Conservation (phyloP, 352 stramenopile species). For the Globisporangium nodosum region DNA sequence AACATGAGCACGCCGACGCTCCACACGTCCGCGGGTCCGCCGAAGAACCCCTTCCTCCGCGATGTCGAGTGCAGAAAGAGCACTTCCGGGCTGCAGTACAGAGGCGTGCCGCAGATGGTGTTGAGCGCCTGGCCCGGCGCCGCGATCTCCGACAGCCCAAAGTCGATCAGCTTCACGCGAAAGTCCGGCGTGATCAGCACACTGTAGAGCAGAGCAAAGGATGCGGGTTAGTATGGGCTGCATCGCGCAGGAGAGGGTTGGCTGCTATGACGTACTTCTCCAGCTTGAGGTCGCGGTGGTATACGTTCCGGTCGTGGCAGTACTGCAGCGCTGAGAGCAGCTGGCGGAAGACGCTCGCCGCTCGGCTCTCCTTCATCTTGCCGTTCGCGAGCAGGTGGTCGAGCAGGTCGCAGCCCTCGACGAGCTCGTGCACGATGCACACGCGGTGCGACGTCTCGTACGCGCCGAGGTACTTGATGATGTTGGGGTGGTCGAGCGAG, state of each 20-base stretch:
- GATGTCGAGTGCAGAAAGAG: slow-evolving; percentile 50
- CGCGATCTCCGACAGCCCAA: slow-evolving; percentile 91
- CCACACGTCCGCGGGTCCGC: slow-evolving; percentile 71
- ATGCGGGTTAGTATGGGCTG: neutral
- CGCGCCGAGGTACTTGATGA: slow-evolving; percentile 68
- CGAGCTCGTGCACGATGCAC: slow-evolving; percentile 76
- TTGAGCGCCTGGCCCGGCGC: slow-evolving; percentile 56
- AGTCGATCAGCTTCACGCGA: slow-evolving; percentile 95
- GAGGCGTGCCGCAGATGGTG: slow-evolving; percentile 72
- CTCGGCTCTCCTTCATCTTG: slow-evolving; percentile 63
- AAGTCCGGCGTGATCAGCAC: slow-evolving; percentile 90
- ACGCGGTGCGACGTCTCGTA: slow-evolving; percentile 78
- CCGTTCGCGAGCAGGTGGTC: slow-evolving; percentile 66
- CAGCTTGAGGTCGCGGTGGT: slow-evolving; percentile 94
- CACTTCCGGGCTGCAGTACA: slow-evolving; percentile 81
- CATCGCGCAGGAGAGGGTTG: neutral
- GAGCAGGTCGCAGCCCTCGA: slow-evolving; percentile 65
- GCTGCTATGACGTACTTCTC: slow-evolving; percentile 74
- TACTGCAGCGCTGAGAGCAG: slow-evolving; percentile 92
- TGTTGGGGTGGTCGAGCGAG: slow-evolving; percentile 67
- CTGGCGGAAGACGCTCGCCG: slow-evolving; percentile 60
- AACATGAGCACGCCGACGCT: slow-evolving; percentile 78
- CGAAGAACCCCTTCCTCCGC: slow-evolving; percentile 40
- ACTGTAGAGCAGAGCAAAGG: slow-evolving; percentile 19
- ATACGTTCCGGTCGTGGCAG: slow-evolving; percentile 88